Percentiles rank a stretch among this genome's conserved stretches.
Conservation (phyloP, 768 basidiomycete genomes). For the Xerocomellus amylosporus region DNA sequence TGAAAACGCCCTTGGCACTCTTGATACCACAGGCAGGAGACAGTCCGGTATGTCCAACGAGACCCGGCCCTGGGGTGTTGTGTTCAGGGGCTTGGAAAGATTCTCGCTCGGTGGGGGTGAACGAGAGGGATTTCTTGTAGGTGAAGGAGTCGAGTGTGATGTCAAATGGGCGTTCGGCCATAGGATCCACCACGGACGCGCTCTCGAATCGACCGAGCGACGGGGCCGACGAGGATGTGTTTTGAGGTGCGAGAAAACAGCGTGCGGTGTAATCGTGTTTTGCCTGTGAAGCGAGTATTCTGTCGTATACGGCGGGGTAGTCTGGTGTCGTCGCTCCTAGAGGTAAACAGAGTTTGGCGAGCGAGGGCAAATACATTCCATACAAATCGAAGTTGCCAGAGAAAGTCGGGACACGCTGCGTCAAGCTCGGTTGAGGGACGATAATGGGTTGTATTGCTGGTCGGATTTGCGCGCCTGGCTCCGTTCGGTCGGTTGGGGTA, state of each 20-base stretch:
- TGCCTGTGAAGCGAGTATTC: slow-evolving; percentile 37
- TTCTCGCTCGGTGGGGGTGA: slow-evolving; percentile 25
- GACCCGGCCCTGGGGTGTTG: slow-evolving; percentile 22
- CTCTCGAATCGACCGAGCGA: slow-evolving; percentile 27
- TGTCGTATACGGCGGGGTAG: slow-evolving; percentile 34
- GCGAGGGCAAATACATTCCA: slow-evolving; percentile 38
- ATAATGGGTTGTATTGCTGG: slow-evolving; percentile 6
- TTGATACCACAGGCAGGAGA: slow-evolving; percentile 33
- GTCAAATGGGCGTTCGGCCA: slow-evolving; percentile 36
- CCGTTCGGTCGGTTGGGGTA: background rate
- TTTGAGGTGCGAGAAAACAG: slow-evolving; percentile 23
- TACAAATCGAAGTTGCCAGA: slow-evolving; percentile 42
- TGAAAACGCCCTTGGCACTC: slow-evolving; percentile 34
- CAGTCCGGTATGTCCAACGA: slow-evolving; percentile 29
- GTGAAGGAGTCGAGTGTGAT: slow-evolving; percentile 27
- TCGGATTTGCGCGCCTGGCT: background rate
- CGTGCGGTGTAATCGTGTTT: slow-evolving; percentile 38
- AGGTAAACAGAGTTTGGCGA: slow-evolving; percentile 33
- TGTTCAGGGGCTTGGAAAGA: slow-evolving; percentile 28
- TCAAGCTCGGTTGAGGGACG: slow-evolving; percentile 2
- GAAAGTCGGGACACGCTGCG: slow-evolving; percentile 13
- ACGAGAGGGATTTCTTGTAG: slow-evolving; percentile 24
- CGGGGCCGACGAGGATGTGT: slow-evolving; percentile 9
- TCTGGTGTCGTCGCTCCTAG: slow-evolving; percentile 23
- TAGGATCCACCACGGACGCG: slow-evolving; percentile 30